These are phyloP conservation scores for Sporothrix curviconia DNA, from an alignment of 2,329 filamentous ascomycete species.

Conservation along the genomic window DNA sequence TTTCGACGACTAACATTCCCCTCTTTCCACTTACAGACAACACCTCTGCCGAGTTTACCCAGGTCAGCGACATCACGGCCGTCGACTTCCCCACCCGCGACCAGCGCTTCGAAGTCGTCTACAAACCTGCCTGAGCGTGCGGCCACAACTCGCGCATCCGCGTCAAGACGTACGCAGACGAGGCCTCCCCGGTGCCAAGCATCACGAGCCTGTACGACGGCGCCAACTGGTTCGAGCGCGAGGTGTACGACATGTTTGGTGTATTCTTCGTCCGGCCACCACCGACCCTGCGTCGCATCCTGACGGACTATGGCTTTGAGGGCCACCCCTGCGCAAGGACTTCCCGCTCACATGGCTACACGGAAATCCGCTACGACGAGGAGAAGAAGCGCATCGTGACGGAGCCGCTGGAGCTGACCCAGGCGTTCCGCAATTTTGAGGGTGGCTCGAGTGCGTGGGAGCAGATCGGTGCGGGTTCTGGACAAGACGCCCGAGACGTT, in stretches of 20 bases:
- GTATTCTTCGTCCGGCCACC: slow-evolving; percentile 95
- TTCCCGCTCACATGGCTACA: slow-evolving; percentile 98
- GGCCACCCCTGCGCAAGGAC: slow-evolving; percentile 93
- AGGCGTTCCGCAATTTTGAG: slow-evolving; percentile 98
- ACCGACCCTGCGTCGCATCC: slow-evolving; percentile 92
- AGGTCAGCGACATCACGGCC: slow-evolving; percentile 84
- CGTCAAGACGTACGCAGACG: slow-evolving; percentile 98
- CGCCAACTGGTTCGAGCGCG: slow-evolving; percentile 97
- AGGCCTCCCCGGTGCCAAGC: slow-evolving; percentile 87
- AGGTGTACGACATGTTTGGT: slow-evolving; percentile 95
- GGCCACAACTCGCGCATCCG: slow-evolving; percentile 94
- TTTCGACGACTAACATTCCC: neutral
- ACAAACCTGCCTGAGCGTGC: slow-evolving; percentile 92
- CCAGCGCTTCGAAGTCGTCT: slow-evolving; percentile 95
- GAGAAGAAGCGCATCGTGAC: slow-evolving; percentile 99
- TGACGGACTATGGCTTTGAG: slow-evolving; percentile 99
- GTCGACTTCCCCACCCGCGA: slow-evolving; percentile 94
- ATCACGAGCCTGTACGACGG: slow-evolving; percentile 83
- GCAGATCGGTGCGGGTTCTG: slow-evolving; percentile 59
- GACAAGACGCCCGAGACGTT: slow-evolving; percentile 80
- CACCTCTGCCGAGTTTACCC: slow-evolving; percentile 93
- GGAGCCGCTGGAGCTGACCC: slow-evolving; percentile 93
- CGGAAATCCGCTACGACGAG: slow-evolving; percentile 95
- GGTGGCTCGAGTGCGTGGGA: slow-evolving; percentile 70
- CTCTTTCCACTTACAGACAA: slow-evolving; percentile 54